These are phyloP conservation scores for Styphnolobium japonicum DNA, from an alignment of 306 rosid genomes.

Conservation along the genomic window DNA sequence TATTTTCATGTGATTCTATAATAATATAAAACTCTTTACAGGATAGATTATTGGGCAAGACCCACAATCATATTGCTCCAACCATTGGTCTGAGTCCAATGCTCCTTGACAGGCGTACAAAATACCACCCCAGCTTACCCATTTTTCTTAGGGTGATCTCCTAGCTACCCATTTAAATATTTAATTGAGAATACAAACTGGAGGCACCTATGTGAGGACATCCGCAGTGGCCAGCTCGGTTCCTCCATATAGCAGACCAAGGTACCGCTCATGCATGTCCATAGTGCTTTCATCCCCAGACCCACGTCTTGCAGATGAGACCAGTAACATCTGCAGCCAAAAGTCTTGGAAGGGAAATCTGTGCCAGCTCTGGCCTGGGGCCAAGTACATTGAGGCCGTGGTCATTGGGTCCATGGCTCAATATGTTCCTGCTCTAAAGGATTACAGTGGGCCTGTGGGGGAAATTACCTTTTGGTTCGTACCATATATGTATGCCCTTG, in stretches of 20 bases:
- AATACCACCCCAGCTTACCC: too few relatives aligned
- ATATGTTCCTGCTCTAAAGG: constrained; percentile 70
- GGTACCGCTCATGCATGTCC: constrained; percentile 59
- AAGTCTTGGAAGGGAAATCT: constrained; percentile 73
- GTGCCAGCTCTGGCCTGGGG: constrained; percentile 75
- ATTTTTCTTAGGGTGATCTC: too few relatives aligned
- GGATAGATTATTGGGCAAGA: too few relatives aligned
- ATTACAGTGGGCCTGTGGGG: constrained; percentile 73
- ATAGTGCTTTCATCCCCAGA: constrained; percentile 47
- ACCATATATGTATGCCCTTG: constrained; percentile 89
- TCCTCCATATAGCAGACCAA: constrained; percentile 53
- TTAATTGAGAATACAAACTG: too few relatives aligned
- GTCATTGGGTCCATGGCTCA: constrained; percentile 91
- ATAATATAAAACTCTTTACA: too few relatives aligned
- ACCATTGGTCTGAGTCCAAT: too few relatives aligned
- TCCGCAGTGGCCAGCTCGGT: constrained; percentile 48
- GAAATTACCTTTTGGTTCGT: constrained; percentile 70
- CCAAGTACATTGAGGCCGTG: constrained; percentile 86
- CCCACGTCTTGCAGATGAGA: constrained; percentile 63
- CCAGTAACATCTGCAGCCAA: constrained; percentile 44
- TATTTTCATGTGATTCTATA: too few relatives aligned
- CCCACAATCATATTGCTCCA: too few relatives aligned
- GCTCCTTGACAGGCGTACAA: too few relatives aligned
- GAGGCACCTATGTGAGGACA: constrained; percentile 57
- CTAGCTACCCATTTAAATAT: too few relatives aligned